phyloP scores from a whole-genome alignment of 257 asterid species.

The Solanum pimpinellifolium region DNA sequence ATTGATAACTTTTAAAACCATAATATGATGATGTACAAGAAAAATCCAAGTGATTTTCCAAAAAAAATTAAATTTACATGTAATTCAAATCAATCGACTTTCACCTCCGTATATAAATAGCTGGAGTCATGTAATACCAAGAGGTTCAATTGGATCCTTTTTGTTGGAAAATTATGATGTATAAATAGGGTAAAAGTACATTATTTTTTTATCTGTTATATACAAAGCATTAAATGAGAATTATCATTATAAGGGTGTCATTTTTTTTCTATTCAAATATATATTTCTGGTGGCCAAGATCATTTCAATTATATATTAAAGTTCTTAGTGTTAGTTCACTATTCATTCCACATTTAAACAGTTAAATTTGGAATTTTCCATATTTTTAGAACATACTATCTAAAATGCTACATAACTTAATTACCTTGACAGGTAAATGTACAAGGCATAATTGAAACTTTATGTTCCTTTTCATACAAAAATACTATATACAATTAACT shows the following conservation, averaged over 20 bases:
- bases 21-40: neutral
- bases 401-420: neutral
- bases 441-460: neutral
- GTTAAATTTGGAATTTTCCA: neutral
- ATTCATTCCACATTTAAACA: neutral
- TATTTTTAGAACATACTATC: neutral
- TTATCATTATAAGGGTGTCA: neutral
- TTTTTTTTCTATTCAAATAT: no score
- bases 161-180: neutral
- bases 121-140: neutral
- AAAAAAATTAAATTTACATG: rapidly evolving
- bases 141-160: neutral
- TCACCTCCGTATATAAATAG: rapidly evolving
- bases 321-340: neutral
- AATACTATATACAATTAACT: neutral
- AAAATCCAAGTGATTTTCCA: neutral
- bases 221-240: neutral
- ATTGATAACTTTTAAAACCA: neutral
- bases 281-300: neutral
- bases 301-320: no score
- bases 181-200: neutral
- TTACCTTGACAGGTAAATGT: neutral
- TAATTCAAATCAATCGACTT: neutral
- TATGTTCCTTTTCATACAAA: neutral
- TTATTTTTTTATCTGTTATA: no score